Conservation (phyloP, 2,329 filamentous ascomycete species). For the Ophiosphaerella narmari region DNA sequence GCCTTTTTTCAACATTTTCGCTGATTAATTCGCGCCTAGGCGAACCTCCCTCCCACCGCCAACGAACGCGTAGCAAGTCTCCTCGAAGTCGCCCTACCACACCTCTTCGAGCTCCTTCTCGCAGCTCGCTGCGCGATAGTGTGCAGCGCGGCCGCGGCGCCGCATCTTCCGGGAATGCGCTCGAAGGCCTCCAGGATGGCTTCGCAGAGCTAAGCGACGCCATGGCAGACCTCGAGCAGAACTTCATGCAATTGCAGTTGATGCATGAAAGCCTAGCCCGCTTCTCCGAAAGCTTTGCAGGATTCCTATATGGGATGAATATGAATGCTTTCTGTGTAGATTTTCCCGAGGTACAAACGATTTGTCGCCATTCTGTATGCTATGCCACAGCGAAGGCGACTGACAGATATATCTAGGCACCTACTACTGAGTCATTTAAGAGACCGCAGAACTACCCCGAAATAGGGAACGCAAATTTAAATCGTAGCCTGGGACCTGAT, state of each 20-base stretch:
- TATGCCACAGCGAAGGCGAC: background rate
- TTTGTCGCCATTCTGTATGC: too few species aligned
- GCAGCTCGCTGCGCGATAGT: constrained; percentile 76
- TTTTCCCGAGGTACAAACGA: constrained; percentile 76
- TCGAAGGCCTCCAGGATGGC: constrained; percentile 82
- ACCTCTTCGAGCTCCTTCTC: constrained; percentile 85
- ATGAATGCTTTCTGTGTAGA: constrained; percentile 99
- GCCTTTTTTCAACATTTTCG: constrained; percentile 17
- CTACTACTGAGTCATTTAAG: constrained; percentile 80
- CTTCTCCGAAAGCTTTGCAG: constrained; percentile 95
- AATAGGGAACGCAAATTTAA: constrained; percentile 23
- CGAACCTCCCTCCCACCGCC: constrained; percentile 27
- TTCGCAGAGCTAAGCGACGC: constrained; percentile 93
- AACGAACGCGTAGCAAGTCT: constrained; percentile 62
- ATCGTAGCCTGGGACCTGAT: constrained; percentile 30
- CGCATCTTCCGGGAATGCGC: constrained; percentile 65
- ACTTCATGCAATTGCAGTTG: constrained; percentile 95
- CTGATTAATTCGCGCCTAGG: constrained; percentile 5
- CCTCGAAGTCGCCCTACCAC: constrained; percentile 79
- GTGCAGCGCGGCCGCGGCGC: constrained; percentile 46
- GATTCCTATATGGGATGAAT: constrained; percentile 93
- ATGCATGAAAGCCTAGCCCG: constrained; percentile 94
- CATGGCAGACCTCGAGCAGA: constrained; percentile 93
- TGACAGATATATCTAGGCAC: constrained; percentile 61
- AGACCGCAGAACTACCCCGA: constrained; percentile 38